phyloP scores from a whole-genome alignment of 2,329 filamentous ascomycete species.

The Penicillium janthinellum region DNA sequence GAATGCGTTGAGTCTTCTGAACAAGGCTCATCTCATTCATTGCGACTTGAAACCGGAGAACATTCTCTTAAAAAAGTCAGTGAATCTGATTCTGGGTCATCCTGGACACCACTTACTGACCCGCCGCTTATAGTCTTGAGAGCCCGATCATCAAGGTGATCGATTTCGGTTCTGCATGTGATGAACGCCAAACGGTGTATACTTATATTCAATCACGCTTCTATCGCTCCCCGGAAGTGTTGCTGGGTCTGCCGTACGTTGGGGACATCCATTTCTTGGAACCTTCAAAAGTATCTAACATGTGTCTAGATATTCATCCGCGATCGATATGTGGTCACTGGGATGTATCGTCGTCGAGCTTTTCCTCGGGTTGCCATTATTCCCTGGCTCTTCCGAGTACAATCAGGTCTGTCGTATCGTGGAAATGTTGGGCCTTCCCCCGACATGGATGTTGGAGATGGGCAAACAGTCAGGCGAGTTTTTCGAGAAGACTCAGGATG shows the following conservation, averaged over 20 bases:
- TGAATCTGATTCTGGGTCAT: constrained; percentile 11
- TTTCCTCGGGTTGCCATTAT: constrained; percentile 90
- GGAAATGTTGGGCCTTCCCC: constrained; percentile 95
- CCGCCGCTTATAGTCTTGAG: constrained; percentile 63
- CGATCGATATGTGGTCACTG: constrained; percentile 99
- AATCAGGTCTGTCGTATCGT: constrained; percentile 97
- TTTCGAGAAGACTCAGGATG: constrained; percentile 89
- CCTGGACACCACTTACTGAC: neutral
- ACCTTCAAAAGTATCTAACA: constrained; percentile 16
- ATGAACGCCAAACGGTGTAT: constrained; percentile 97
- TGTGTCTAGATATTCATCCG: constrained; percentile 76
- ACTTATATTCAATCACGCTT: constrained; percentile 99
- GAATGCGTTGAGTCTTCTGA: constrained; percentile 86
- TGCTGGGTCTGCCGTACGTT: constrained; percentile 78
- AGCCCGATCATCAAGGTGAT: constrained; percentile 99
- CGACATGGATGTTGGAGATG: constrained; percentile 99
- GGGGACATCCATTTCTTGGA: neutral
- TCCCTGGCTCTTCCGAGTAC: constrained; percentile 97
- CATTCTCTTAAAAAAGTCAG: constrained; percentile 88
- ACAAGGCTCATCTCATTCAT: constrained; percentile 95
- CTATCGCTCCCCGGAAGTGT: constrained; percentile 93
- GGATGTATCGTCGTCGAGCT: constrained; percentile 98
- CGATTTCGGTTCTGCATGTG: constrained; percentile 97
- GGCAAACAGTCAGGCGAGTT: constrained; percentile 97
- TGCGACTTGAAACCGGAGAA: constrained; percentile 99